Evolutionary conservation across 805 yeast species (phyloP), one percentile per base, ranked within the genome.

Genomic region (Saccharomycopsis javanensis): DNA sequence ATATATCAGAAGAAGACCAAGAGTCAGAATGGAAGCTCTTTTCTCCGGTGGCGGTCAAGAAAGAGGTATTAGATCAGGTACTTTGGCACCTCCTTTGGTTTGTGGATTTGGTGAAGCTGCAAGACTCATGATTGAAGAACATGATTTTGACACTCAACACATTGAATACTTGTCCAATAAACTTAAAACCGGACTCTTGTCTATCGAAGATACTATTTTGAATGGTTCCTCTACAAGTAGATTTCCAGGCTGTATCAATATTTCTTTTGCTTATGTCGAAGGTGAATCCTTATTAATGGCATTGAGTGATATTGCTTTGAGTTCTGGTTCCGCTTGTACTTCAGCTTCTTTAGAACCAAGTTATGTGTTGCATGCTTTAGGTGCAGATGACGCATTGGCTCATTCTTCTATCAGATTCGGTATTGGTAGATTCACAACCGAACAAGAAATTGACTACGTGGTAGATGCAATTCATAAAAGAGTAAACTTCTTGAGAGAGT

Each of bases 31-130:
- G 61, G 97, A 91, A 63, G 97, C 99, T 23, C 76, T 94, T 56
- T 87, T 94, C 64, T 86, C 90, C 60, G 99, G 99, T 63, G 99
- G 99, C 73, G 99, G 99, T 55, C 99, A 94, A 75, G 99, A 94
- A 75, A 86, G 99, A 76, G 99, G 99, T 59, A 77, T 94, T 66
- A 81, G 99, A 73, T 87, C 96, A 4, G 99, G 99, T 60, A 94
- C 99, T 30, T 79, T 94, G 68, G 91, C 99, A 3, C 96, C 99
- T n/a, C 96, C 98, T 23, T 77, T 90, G 67, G 88, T 92, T 46
- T 85, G 90, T 35, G 99, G 99, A 0, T 89, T 94, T 69, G 99
- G 99, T 61, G 98, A 94, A 72, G 99, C 99, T 33, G 94, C 97
- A 46, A 79, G 96, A 67, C 71, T 94, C 60, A 85, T 89, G 79